These are phyloP conservation scores for Talaromyces sp. DNA, from an alignment of 2,329 filamentous ascomycete genomes.

Conservation along the genomic window DNA sequence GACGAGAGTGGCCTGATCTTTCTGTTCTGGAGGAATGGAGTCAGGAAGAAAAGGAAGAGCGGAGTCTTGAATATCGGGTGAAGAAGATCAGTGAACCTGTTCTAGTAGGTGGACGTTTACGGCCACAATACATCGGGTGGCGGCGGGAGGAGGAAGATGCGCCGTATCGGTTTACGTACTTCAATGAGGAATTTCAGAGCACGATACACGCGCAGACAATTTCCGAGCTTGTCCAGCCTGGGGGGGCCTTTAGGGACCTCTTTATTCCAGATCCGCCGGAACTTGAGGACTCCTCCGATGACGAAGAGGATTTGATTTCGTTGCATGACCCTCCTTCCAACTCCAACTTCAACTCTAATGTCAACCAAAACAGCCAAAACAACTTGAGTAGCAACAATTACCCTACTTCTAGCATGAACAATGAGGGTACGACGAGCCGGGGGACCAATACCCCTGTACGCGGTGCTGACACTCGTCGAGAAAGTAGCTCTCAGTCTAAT, in stretches of 20 bases:
- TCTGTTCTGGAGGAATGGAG: conserved; percentile 85
- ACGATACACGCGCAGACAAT: conserved; percentile 97
- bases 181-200: conserved; percentile 94
- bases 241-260: conserved; percentile 77
- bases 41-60: conserved; percentile 81
- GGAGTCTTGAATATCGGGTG: conserved; percentile 75
- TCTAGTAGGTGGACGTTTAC: conserved; percentile 82
- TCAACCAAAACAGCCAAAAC: conserved; percentile 21
- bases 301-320: conserved; percentile 51
- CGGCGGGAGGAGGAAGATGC: conserved; percentile 83
- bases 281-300: conserved; percentile 67
- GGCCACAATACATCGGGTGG: conserved; percentile 78
- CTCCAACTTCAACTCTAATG: conserved; percentile 4
- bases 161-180: conserved; percentile 95
- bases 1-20: conserved; percentile 82
- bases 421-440: neutral
- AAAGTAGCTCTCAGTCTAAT: conserved; percentile 33
- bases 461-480: conserved; percentile 6
- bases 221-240: conserved; percentile 84
- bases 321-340: conserved; percentile 16
- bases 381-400: conserved; percentile 27
- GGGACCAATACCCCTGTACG: conserved; percentile 13
- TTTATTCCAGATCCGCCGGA: conserved; percentile 85
- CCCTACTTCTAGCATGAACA: neutral
- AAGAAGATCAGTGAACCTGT: conserved; percentile 94